These are phyloP conservation scores for Aspergillus sojae DNA, from an alignment of 2,329 filamentous ascomycete genomes.

Conservation along the genomic window DNA sequence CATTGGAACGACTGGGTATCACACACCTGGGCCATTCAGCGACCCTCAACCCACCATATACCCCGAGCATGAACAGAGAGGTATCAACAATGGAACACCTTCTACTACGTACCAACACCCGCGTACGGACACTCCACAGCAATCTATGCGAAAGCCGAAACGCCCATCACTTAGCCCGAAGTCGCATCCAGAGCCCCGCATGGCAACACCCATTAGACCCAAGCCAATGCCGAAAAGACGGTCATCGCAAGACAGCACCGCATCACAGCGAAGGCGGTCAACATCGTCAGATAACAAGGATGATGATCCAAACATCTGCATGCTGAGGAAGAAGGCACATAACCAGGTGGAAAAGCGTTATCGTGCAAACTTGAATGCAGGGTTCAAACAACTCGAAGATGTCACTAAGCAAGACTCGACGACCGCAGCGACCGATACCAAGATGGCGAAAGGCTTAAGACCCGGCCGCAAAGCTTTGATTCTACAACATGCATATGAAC, in stretches of 20 bases:
- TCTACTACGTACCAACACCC: not conserved
- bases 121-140: not conserved
- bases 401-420: not conserved
- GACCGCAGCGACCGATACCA: not conserved
- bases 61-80: not conserved
- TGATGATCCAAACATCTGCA: not conserved
- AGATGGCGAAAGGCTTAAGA: not conserved
- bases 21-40: not conserved
- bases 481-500: not conserved
- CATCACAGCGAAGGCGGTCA: not conserved
- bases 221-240: not conserved
- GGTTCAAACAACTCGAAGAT: slow-evolving; percentile 1
- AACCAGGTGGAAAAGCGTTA: slow-evolving; percentile 1
- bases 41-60: not conserved
- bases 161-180: not conserved
- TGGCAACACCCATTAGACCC: not conserved
- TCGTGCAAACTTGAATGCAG: not conserved
- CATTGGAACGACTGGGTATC: not conserved
- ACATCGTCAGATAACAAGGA: not conserved
- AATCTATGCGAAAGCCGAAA: not conserved
- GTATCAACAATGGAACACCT: not conserved
- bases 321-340: not conserved
- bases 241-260: not conserved
- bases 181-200: not conserved
- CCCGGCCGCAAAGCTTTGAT: slow-evolving; percentile 4